phyloP scores from a whole-genome alignment of 2,329 filamentous ascomycete genomes.

The Fusarium oligoseptatum region DNA sequence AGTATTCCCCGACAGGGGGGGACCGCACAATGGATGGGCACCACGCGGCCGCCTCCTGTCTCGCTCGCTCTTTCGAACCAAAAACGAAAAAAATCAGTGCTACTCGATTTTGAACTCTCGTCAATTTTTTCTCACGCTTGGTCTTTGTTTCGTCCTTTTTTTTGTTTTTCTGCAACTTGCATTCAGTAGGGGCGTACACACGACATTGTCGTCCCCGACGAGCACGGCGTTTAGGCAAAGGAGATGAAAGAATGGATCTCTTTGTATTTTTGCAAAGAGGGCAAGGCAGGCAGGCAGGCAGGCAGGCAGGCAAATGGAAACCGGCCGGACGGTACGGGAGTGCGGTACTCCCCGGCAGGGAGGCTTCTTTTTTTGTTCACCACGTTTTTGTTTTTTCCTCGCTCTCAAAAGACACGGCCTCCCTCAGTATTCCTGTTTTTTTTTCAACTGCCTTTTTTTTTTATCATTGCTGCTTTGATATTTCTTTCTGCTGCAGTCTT shows the following conservation, averaged over 20 bases:
- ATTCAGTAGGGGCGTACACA: slow-evolving; percentile 42
- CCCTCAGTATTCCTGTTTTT: slow-evolving; percentile 31
- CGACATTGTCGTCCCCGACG: slow-evolving; percentile 37
- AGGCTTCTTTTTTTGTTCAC: slow-evolving; percentile 19
- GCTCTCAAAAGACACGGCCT: slow-evolving; percentile 34
- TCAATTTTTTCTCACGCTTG: slow-evolving; percentile 38
- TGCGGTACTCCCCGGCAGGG: slow-evolving; percentile 28
- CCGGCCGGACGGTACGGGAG: slow-evolving; percentile 31
- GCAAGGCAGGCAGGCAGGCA: slow-evolving; percentile 11
- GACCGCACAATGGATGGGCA: slow-evolving; percentile 10
- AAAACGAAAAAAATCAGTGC: slow-evolving; percentile 33
- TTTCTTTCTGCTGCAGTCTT: slow-evolving; percentile 23
- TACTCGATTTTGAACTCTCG: slow-evolving; percentile 33
- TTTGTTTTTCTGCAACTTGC: slow-evolving; percentile 33
- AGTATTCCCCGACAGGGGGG: slow-evolving; percentile 20
- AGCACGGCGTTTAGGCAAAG: slow-evolving; percentile 52
- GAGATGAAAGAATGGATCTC: slow-evolving; percentile 32
- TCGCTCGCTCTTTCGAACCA: slow-evolving; percentile 22
- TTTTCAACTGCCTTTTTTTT: slow-evolving; percentile 13
- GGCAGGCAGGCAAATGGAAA: slow-evolving; percentile 26
- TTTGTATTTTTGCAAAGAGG: slow-evolving; percentile 27
- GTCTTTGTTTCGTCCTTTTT: background rate
- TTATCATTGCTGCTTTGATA: slow-evolving; percentile 13
- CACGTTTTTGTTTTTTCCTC: slow-evolving; percentile 20
- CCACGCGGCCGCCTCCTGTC: slow-evolving; percentile 22